A percentile compares a stretch with the other conserved stretches of the same genome.
These are phyloP conservation scores for Malassezia sp. DNA, from an alignment of 1,284 basidiomycete genomes.

Conservation along the genomic window DNA sequence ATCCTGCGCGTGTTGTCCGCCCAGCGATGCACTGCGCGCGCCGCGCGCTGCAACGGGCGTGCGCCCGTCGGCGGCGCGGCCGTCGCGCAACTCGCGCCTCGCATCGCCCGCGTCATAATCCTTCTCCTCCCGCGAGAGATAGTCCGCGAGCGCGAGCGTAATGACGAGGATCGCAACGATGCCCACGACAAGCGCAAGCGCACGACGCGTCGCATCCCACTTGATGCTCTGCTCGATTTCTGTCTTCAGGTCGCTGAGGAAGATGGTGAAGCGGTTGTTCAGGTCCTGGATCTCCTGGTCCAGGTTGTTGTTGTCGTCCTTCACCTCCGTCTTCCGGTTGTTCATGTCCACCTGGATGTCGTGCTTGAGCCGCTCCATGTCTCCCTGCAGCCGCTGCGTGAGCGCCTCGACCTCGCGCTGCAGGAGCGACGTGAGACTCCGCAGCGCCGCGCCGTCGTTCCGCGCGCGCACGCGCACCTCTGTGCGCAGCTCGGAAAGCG, in stretches of 20 bases:
- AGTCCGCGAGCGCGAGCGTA: constrained; percentile 41
- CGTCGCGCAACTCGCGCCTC: not conserved
- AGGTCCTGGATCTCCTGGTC: constrained; percentile 75
- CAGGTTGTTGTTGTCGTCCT: constrained; percentile 69
- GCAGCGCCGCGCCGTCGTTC: constrained; percentile 71
- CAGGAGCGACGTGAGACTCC: constrained; percentile 62
- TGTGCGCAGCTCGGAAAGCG: constrained; percentile 76
- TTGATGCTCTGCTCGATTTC: constrained; percentile 47
- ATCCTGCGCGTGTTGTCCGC: not conserved
- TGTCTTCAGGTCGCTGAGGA: constrained; percentile 41
- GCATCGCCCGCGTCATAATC: too few relatives aligned
- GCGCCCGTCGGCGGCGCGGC: not conserved
- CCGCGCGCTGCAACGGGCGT: not conserved
- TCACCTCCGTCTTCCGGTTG: constrained; percentile 83
- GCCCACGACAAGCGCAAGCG: constrained; percentile 41
- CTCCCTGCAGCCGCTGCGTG: constrained; percentile 85
- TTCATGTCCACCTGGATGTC: constrained; percentile 95
- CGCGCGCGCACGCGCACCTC: constrained; percentile 72
- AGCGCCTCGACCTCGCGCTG: constrained; percentile 78
- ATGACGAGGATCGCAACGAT: constrained; percentile 41
- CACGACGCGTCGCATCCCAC: constrained; percentile 43
- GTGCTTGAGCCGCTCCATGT: constrained; percentile 75
- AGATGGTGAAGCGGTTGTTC: constrained; percentile 47
- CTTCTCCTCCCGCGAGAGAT: constrained; percentile 31
- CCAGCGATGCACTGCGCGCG: not conserved